Base-by-base conservation (phyloP, 805 yeast species). In the Metschnikowia chrysomelidarum region DNA sequence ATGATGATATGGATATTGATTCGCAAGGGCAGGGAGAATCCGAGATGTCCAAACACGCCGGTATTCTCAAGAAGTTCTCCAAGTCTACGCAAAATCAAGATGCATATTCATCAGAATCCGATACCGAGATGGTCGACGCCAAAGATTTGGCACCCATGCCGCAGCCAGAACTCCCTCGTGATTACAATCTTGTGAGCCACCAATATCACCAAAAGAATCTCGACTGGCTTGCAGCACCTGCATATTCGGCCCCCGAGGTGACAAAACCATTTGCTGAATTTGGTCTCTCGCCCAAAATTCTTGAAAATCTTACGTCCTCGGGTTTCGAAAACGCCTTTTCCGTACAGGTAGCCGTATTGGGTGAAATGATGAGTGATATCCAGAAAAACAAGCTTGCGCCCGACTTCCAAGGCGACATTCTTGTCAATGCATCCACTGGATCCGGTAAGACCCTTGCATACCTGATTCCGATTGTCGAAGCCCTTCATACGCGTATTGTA, bases 391-490 rank as follows among this genome's bases (percentile, higher is more conserved):
- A 54, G 25, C 46, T 71, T 14, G 59, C 59, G 13, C 82, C 86
- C 1, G 77, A 70, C 35, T 67, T 75, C 26, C 66, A 68, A 38
- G 91, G 91, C 16, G 95, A 93, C 59, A 59, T 88, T 13, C 65
- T 91, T 28, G 95, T 91, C 5, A 89, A 91, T 59, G 95, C 98
- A 2, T 77, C 94, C 8, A 91, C 98, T 0, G 98, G 98, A 27
- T 84, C 95, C 0, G 98, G 98, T 51, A 91, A 91, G 56, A 91
- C 98, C 0, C 65, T 93, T 36, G 94, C 96, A 2, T 91, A 91
- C 53, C 71, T 79, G 32, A 71, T 91, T 2, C 98, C 98, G 1
- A 73, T 93, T 6, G 69, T 93, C 2, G 88, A 89, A 42, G 63
- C 78, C 2, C 65, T 91, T 34, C 62, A 69, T 11, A 59, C 62